A percentile compares a stretch with the other conserved stretches of the same genome.
These are phyloP conservation scores for Saccharomyces jurei DNA, from an alignment of 805 yeast genomes.

Conservation along the genomic window DNA sequence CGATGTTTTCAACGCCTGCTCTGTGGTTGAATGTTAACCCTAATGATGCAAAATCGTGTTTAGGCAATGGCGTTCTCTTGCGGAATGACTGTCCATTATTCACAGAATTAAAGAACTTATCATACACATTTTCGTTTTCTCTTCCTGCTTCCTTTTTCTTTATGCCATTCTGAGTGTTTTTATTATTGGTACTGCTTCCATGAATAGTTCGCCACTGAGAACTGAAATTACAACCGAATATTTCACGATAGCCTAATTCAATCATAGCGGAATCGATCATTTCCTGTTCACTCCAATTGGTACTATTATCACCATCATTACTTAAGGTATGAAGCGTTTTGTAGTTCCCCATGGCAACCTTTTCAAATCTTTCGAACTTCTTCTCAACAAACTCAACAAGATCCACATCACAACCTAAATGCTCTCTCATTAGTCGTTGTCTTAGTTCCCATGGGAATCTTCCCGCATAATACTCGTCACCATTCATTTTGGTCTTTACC, in stretches of 20 bases:
- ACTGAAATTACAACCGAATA: slow-evolving; percentile 36
- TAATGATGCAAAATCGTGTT: slow-evolving; percentile 25
- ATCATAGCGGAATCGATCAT: slow-evolving; percentile 54
- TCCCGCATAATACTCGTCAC: slow-evolving; percentile 71
- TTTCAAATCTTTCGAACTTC: slow-evolving; percentile 42
- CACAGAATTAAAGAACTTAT: neutral
- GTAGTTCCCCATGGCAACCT: slow-evolving; percentile 28
- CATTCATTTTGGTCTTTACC: slow-evolving; percentile 64
- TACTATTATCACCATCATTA: slow-evolving; percentile 2
- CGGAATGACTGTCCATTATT: neutral
- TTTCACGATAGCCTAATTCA: slow-evolving; percentile 65
- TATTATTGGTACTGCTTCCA: slow-evolving; percentile 27
- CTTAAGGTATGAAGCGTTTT: slow-evolving; percentile 17
- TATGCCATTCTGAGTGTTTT: neutral
- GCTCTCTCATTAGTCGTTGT: slow-evolving; percentile 92
- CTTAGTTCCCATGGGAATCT: slow-evolving; percentile 84
- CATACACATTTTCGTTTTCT: slow-evolving; percentile 21
- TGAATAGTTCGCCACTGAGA: slow-evolving; percentile 41
- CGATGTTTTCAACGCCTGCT: slow-evolving; percentile 81
- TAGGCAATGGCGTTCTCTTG: neutral
- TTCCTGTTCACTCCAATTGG: slow-evolving; percentile 3
- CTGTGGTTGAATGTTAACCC: slow-evolving; percentile 62
- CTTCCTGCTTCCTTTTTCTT: slow-evolving; percentile 1
- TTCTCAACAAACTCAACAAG: slow-evolving; percentile 73
- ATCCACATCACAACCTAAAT: slow-evolving; percentile 89